phyloP scores from a whole-genome alignment of 2,329 filamentous ascomycete species.

The Diatrype stigma region DNA sequence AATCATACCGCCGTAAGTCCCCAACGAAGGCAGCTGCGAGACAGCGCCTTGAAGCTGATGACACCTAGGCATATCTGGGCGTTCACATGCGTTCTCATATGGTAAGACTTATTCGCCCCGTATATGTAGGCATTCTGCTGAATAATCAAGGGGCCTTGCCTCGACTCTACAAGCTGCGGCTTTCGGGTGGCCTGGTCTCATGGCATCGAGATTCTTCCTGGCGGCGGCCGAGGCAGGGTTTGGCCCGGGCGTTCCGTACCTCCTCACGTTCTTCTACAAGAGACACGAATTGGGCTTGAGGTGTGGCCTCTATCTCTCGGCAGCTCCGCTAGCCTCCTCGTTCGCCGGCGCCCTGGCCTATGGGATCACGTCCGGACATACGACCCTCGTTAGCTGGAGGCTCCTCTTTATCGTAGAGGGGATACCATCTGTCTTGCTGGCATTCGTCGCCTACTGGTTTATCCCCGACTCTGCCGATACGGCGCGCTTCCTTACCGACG shows the following conservation, averaged over 20 bases:
- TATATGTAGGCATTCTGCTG: conserved; percentile 1
- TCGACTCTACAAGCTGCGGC: conserved; percentile 27
- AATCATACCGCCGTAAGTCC: conserved; percentile 33
- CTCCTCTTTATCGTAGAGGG: conserved; percentile 33
- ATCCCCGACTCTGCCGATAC: conserved; percentile 44
- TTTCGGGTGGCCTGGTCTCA: conserved; percentile 26
- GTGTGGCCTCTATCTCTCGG: conserved; percentile 29
- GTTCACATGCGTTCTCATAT: conserved; percentile 23
- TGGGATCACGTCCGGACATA: conserved; percentile 60
- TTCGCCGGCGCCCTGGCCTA: conserved; percentile 67
- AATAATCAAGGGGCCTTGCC: conserved; percentile 20
- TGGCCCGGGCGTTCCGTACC: conserved; percentile 29
- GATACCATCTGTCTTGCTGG: conserved; percentile 28
- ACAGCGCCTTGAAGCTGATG: conserved; percentile 3
- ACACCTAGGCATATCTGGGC: conserved; percentile 22
- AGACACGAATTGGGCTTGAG: conserved; percentile 41
- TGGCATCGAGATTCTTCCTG: conserved; percentile 28
- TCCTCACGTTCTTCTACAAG: conserved; percentile 35
- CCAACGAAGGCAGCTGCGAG: too few relatives aligned
- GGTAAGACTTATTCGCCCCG: conserved; percentile 15
- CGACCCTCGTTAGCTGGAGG: conserved; percentile 43
- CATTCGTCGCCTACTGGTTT: conserved; percentile 23
- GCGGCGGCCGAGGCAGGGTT: conserved; percentile 28
- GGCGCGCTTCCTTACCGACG: conserved; percentile 50
- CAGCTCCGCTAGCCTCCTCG: conserved; percentile 62